Base-by-base conservation (phyloP, 2,329 filamentous ascomycete species). In the Chalaropsis thielavioides region DNA sequence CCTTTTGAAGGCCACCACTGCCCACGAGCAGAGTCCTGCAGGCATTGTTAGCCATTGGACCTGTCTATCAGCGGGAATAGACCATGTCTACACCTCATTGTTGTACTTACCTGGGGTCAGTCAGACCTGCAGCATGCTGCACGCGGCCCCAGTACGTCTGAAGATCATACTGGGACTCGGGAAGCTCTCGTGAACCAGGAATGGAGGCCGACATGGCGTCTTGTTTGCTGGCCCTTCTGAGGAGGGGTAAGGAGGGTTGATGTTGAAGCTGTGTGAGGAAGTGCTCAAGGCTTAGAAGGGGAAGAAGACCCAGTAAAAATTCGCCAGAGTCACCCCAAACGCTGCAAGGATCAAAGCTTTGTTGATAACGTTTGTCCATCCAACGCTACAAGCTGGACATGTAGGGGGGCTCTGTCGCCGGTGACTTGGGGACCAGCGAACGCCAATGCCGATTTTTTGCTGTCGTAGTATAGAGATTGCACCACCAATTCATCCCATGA, bases 71-170 rank as follows among this genome's bases (percentile, higher is more conserved):
- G 7, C 17, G 19, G 2, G 17, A 49, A 6, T 8, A n/a, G 31
- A 7, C 31, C 19, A 22, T 31, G 13, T 58, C 2, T 35, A 46
- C 7, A 66, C 27, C 6, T 24, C 58, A 24, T 17, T 61, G 27
- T 4, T 0, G 27, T 68, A 76, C 89, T 85, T 81, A 97, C 92
- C 92, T 94, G 70, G 94, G 94, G 80, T 99, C 94, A 73, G 92
- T 88, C 71, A 99, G 85, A 71, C 92, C 86, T 68, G 89, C 87
- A 19, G 91, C 86, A 78, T 99, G 92, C 77, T 83, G 84, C 72
- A 97, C 94, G 67, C 94, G 86, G 69, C 94, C 94, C 89, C 89
- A 94, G 78, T 99, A 99, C 59, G 92, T 96, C 73, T 77, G 84
- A 72, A 99, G 81, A 74, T 99, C 90, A 82, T 95, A 92, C 76